Percentiles rank a stretch among this genome's conserved stretches.
These are phyloP conservation scores for Candida glaebosa DNA, from an alignment of 805 yeast genomes.

Conservation along the genomic window DNA sequence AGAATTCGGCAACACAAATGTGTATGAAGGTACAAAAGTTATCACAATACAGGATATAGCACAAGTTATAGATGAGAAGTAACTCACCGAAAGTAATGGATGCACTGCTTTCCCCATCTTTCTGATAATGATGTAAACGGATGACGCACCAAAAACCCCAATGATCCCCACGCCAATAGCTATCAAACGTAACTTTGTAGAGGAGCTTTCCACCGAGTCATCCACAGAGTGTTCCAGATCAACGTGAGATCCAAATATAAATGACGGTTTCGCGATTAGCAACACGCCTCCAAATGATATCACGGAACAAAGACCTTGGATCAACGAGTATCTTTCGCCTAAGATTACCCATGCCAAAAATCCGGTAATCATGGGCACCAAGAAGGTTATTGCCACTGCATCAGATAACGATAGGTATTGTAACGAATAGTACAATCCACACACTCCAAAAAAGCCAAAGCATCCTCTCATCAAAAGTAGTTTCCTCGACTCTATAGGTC, in stretches of 20 bases:
- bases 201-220: conserved; percentile 46
- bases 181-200: conserved; percentile 51
- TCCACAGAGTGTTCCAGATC: conserved; percentile 25
- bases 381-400: conserved; percentile 74
- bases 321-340: conserved; percentile 59
- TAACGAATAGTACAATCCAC: conserved; percentile 71
- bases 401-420: conserved; percentile 75
- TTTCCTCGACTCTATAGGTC: conserved; percentile 56
- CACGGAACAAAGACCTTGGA: conserved; percentile 68
- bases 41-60: conserved; percentile 53
- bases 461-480: conserved; percentile 60
- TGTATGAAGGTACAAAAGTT: conserved; percentile 51
- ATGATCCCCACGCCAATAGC: conserved; percentile 63
- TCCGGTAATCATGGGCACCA: conserved; percentile 75
- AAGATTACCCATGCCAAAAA: conserved; percentile 65
- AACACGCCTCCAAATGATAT: conserved; percentile 73
- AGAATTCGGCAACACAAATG: conserved; percentile 61
- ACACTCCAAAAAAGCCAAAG: conserved; percentile 76
- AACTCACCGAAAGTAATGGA: conserved; percentile 74
- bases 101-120: conserved; percentile 77
- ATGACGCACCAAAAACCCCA: conserved; percentile 68
- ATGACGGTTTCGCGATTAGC: conserved; percentile 76
- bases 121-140: conserved; percentile 67
- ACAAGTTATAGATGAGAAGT: conserved; percentile 62
- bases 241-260: conserved; percentile 51